Conservation (phyloP, 352 stramenopile species). For the Globisporangium apiculatum region DNA sequence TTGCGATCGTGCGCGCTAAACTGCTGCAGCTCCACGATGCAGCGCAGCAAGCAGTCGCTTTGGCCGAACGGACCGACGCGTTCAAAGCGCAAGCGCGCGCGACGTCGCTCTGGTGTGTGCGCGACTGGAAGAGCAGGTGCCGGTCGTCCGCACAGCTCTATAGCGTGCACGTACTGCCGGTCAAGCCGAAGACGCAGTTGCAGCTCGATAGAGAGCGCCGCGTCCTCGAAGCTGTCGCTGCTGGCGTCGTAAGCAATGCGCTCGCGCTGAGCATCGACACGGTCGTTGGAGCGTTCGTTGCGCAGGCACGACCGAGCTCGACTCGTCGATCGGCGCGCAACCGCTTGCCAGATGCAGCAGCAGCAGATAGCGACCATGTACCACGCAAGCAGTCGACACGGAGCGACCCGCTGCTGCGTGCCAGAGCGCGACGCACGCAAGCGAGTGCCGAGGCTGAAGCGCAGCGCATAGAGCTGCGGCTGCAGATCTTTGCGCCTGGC, state of each 20-base stretch:
- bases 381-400: too few species aligned
- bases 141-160: constrained; percentile 43
- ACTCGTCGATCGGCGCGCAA: constrained; percentile 5
- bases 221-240: constrained; percentile 16
- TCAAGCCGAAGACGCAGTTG: constrained; percentile 29
- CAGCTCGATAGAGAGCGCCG: constrained; percentile 32
- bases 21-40: constrained; percentile 30
- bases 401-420: constrained; percentile 2
- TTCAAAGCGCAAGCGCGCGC: constrained; percentile 37
- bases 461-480: constrained; percentile 23
- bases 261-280: constrained; percentile 30
- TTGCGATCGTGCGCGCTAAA: constrained; percentile 10
- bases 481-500: constrained; percentile 36
- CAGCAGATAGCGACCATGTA: not conserved
- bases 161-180: constrained; percentile 36
- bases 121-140: constrained; percentile 35
- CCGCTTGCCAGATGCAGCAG: not conserved
- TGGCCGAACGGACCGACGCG: constrained; percentile 31
- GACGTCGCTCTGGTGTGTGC: constrained; percentile 56
- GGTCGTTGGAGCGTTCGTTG: constrained; percentile 13
- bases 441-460: constrained; percentile 27
- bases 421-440: constrained; percentile 15
- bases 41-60: constrained; percentile 18
- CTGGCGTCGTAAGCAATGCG: constrained; percentile 23
- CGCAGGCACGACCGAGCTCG: not conserved